phyloP scores from a whole-genome alignment of 2,329 filamentous ascomycete species.

The Neopestalotiopsis clavispora region DNA sequence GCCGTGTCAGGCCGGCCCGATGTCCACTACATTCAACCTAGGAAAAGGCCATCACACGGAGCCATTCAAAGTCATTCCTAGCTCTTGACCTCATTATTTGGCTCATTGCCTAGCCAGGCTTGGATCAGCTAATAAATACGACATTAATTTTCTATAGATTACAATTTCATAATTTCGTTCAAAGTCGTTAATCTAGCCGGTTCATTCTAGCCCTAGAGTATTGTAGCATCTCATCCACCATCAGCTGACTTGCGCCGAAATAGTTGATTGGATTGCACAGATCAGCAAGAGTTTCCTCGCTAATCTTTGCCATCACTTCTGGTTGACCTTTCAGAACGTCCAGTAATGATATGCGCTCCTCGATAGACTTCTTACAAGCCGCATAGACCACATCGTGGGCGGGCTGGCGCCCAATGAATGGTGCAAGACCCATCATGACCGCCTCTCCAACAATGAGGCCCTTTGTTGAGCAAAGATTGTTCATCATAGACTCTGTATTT shows the following conservation, averaged over 20 bases:
- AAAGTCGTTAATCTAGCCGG: not conserved
- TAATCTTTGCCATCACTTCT: slow-evolving; percentile 47
- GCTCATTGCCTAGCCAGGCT: too few species aligned
- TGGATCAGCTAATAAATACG: too few species aligned
- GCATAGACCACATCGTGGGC: slow-evolving; percentile 62
- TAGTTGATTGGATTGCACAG: slow-evolving; percentile 47
- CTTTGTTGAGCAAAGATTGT: slow-evolving; percentile 54
- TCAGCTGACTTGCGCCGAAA: slow-evolving; percentile 31
- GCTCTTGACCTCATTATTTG: too few species aligned
- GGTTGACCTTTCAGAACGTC: slow-evolving; percentile 45
- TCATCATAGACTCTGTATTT: slow-evolving; percentile 51
- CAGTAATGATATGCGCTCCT: slow-evolving; percentile 45
- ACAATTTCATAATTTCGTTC: not conserved
- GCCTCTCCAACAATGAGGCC: slow-evolving; percentile 63
- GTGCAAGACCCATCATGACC: slow-evolving; percentile 65
- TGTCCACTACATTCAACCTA: too few species aligned
- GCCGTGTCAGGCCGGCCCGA: too few species aligned
- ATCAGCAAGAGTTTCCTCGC: slow-evolving; percentile 18
- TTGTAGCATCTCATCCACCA: slow-evolving; percentile 32
- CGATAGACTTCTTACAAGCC: slow-evolving; percentile 55
- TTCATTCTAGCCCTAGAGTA: not conserved
- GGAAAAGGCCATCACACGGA: too few species aligned
- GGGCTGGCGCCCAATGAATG: slow-evolving; percentile 53
- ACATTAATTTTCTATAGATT: not conserved
- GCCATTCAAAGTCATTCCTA: too few species aligned